Evolutionary conservation across 2,329 filamentous ascomycete genomes (phyloP).

Genomic region (Claviceps arundinis): DNA sequence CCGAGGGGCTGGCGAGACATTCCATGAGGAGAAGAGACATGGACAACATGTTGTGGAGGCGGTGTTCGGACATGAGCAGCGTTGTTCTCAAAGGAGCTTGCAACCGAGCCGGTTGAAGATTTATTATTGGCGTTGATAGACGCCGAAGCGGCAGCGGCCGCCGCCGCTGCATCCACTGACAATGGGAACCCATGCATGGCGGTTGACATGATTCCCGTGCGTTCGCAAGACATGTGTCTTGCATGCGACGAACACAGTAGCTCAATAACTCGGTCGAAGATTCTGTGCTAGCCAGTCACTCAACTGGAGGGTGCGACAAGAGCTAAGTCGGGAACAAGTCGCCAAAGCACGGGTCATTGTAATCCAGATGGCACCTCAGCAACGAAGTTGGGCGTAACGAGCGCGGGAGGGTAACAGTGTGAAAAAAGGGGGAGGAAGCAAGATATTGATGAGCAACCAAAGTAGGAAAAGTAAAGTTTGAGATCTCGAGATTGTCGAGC

Average conservation of each 20-base stretch:
- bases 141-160: background rate
- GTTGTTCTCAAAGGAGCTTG: constrained; percentile 6
- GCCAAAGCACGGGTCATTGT: constrained; percentile 5
- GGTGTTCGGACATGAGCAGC: constrained; percentile 5
- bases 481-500: background rate
- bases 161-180: constrained; percentile 1
- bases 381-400: background rate
- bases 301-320: background rate
- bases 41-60: constrained; percentile 7
- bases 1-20: constrained; percentile 11
- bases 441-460: background rate
- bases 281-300: background rate
- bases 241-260: background rate
- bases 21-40: constrained; percentile 5
- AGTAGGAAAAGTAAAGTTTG: background rate
- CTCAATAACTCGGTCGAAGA: background rate
- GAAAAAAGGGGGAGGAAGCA: background rate
- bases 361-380: background rate
- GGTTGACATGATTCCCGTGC: constrained; percentile 1
- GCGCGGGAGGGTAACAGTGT: background rate
- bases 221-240: background rate
- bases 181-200: constrained; percentile 8
- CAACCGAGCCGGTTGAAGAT: constrained; percentile 2
- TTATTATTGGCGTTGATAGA: background rate
- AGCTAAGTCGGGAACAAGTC: background rate